Evolutionary conservation across 2,329 filamentous ascomycete species (phyloP).

Genomic region (Xylogone sp.): DNA sequence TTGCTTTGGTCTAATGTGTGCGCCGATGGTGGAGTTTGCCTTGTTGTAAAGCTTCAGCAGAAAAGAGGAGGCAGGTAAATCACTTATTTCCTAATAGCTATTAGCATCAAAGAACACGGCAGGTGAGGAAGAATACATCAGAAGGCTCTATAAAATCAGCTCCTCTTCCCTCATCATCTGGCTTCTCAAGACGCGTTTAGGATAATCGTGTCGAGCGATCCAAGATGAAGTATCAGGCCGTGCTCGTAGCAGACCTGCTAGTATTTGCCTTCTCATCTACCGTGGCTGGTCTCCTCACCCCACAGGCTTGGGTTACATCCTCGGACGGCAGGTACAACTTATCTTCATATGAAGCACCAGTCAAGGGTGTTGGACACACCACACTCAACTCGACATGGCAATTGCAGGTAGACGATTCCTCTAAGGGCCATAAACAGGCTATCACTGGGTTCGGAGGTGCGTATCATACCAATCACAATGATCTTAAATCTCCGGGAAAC

Average conservation of each 20-base stretch:
- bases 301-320: slow-evolving; percentile 1
- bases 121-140: too few relatives aligned
- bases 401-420: slow-evolving; percentile 35
- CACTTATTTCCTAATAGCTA: too few relatives aligned
- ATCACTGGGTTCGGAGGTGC: slow-evolving; percentile 35
- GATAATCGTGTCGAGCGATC: too few relatives aligned
- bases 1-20: neutral
- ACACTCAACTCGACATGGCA: slow-evolving; percentile 29
- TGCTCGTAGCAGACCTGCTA: slow-evolving; percentile 1
- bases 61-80: neutral
- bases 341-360: slow-evolving; percentile 23
- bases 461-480: neutral
- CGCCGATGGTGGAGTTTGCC: neutral
- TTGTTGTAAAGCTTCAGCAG: neutral
- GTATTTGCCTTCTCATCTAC: slow-evolving; percentile 2
- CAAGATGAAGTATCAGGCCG: slow-evolving; percentile 18
- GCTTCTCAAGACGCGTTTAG: too few relatives aligned
- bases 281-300: neutral
- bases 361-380: neutral
- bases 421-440: slow-evolving; percentile 34
- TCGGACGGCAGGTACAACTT: slow-evolving; percentile 3
- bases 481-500: neutral
- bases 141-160: too few relatives aligned
- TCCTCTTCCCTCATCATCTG: too few relatives aligned
- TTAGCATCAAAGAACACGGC: too few relatives aligned